phyloP scores from a whole-genome alignment of 768 basidiomycete genomes.

The Mycena kentingensis region DNA sequence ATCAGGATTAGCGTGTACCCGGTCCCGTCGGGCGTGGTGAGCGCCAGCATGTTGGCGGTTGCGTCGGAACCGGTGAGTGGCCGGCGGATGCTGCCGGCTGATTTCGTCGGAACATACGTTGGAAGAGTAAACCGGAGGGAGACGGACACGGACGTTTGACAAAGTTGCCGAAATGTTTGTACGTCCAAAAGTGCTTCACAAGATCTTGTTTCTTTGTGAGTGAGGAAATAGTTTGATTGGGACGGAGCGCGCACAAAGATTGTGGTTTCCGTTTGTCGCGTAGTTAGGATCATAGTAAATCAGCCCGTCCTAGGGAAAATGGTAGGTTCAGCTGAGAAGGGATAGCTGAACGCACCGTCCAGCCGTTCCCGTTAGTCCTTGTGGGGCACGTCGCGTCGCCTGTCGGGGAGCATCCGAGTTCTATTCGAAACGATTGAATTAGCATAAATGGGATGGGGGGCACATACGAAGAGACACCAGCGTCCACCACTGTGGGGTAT shows the following conservation, averaged over 20 bases:
- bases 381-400: conserved; percentile 37
- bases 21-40: conserved; percentile 30
- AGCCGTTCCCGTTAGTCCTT: conserved; percentile 40
- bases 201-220: conserved; percentile 27
- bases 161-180: conserved; percentile 44
- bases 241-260: conserved; percentile 33
- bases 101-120: neutral
- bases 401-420: conserved; percentile 41
- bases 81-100: conserved; percentile 40
- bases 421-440: conserved; percentile 23
- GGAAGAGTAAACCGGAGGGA: neutral
- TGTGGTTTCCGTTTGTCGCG: conserved; percentile 39
- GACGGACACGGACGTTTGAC: conserved; percentile 41
- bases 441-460: conserved; percentile 12
- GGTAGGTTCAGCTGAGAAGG: neutral
- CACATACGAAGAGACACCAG: conserved; percentile 36
- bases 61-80: conserved; percentile 36
- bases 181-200: conserved; percentile 42
- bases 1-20: conserved; percentile 36
- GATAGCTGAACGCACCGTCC: conserved; percentile 35
- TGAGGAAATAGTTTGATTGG: neutral
- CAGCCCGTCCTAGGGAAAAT: conserved; percentile 30
- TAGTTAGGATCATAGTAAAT: conserved; percentile 46
- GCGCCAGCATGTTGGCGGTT: conserved; percentile 34
- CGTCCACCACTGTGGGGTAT: conserved; percentile 38